These are phyloP conservation scores for Citrus cavaleriei DNA, from an alignment of 345 rosid genomes.

Conservation along the genomic window DNA sequence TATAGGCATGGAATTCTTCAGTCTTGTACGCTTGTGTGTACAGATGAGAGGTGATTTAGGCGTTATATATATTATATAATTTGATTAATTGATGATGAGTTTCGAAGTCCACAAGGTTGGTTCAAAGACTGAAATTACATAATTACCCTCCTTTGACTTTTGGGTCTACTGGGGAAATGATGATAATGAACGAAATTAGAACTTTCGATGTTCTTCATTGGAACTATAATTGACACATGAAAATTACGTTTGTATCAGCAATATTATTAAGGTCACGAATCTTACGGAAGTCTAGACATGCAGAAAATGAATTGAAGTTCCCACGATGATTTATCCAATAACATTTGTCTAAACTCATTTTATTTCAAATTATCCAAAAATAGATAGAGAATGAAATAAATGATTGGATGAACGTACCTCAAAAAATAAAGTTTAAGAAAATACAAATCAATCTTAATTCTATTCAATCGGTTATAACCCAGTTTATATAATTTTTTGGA, in stretches of 20 bases:
- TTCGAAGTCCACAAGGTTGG: slow-evolving; percentile 24
- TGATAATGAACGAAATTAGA: too few relatives aligned
- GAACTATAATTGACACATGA: background rate
- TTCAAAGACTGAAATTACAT: slow-evolving; percentile 12
- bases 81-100: slow-evolving; percentile 10
- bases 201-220: background rate
- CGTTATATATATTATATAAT: background rate
- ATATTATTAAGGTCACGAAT: background rate
- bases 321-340: background rate
- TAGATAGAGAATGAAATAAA: background rate
- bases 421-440: too few relatives aligned
- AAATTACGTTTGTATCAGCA: background rate
- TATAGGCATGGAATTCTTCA: background rate
- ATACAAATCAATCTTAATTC: background rate
- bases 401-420: too few relatives aligned
- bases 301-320: background rate
- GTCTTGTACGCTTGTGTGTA: background rate
- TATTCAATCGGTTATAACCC: too few relatives aligned
- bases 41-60: background rate
- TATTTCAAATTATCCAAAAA: background rate
- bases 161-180: background rate
- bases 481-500: too few relatives aligned
- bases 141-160: slow-evolving; percentile 33
- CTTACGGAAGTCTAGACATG: background rate
- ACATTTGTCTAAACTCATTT: background rate